phyloP scores from a whole-genome alignment of 108 stramenopile species.

The Seminavis robusta region DNA sequence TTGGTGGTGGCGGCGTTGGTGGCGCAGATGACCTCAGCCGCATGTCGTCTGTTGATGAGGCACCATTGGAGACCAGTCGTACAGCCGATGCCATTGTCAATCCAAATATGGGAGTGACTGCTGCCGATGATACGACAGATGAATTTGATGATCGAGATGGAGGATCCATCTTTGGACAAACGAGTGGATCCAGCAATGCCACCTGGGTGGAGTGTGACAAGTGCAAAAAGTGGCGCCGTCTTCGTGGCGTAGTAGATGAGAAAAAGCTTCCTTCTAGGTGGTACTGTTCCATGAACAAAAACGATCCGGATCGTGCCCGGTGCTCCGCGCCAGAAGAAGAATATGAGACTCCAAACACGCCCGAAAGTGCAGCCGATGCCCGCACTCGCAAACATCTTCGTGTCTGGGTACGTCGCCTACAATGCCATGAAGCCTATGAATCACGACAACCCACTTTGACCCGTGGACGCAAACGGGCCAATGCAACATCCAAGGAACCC shows the following conservation, averaged over 20 bases:
- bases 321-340: slow-evolving; percentile 83
- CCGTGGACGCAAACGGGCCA: slow-evolving; percentile 43
- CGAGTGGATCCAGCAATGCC: slow-evolving; percentile 66
- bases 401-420: slow-evolving; percentile 73
- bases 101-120: too few species aligned
- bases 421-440: slow-evolving; percentile 71
- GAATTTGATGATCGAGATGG: too few species aligned
- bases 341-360: slow-evolving; percentile 64
- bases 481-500: too few species aligned
- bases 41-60: too few species aligned
- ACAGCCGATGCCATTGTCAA: too few species aligned
- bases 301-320: slow-evolving; percentile 72
- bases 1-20: too few species aligned
- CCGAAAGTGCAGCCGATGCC: slow-evolving; percentile 72
- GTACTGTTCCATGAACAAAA: slow-evolving; percentile 85
- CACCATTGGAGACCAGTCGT: too few species aligned
- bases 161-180: slow-evolving; percentile 77
- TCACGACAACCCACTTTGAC: slow-evolving; percentile 57
- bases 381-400: slow-evolving; percentile 74
- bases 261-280: slow-evolving; percentile 75
- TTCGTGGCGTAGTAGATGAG: slow-evolving; percentile 79
- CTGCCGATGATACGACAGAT: too few species aligned
- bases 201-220: slow-evolving; percentile 87
- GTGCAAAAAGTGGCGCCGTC: slow-evolving; percentile 86
- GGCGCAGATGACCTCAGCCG: too few species aligned